phyloP scores from a whole-genome alignment of 306 rosid genomes.

The Casuarina glauca region DNA sequence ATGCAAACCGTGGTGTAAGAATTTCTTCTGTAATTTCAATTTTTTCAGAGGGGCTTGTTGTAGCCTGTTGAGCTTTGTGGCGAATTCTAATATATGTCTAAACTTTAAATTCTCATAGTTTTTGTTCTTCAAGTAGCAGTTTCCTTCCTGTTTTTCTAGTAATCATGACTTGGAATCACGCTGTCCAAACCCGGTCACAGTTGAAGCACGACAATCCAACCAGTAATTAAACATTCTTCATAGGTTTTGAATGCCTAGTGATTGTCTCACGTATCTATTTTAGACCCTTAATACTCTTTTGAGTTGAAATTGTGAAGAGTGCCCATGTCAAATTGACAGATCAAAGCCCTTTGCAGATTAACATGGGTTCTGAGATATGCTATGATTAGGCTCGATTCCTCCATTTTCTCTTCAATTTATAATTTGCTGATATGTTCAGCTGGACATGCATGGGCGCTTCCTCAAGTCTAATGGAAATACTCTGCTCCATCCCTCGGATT shows the following conservation, averaged over 20 bases:
- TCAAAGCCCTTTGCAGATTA: background rate
- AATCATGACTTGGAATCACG: background rate
- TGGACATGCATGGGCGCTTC: background rate
- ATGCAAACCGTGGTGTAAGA: background rate
- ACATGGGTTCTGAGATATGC: background rate
- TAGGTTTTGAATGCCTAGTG: background rate
- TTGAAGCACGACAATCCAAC: background rate
- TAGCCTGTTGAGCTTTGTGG: background rate
- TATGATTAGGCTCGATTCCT: background rate
- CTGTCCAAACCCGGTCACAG: background rate
- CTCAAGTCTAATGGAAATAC: background rate
- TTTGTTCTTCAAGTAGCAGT: slow-evolving; percentile 10
- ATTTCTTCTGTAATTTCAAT: slow-evolving; percentile 7
- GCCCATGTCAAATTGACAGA: background rate
- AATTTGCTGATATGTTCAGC: background rate
- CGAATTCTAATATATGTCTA: background rate
- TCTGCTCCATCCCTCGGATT: background rate
- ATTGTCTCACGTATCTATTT: background rate
- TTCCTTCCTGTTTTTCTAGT: slow-evolving; percentile 2
- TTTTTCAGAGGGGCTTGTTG: slow-evolving; percentile 5
- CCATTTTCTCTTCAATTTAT: background rate
- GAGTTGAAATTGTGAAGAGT: background rate
- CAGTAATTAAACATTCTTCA: background rate
- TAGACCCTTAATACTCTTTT: background rate
- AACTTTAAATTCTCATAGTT: background rate